Conservation (phyloP, 1,139 yeast genomes). For the Magnusiomyces paraingens region DNA sequence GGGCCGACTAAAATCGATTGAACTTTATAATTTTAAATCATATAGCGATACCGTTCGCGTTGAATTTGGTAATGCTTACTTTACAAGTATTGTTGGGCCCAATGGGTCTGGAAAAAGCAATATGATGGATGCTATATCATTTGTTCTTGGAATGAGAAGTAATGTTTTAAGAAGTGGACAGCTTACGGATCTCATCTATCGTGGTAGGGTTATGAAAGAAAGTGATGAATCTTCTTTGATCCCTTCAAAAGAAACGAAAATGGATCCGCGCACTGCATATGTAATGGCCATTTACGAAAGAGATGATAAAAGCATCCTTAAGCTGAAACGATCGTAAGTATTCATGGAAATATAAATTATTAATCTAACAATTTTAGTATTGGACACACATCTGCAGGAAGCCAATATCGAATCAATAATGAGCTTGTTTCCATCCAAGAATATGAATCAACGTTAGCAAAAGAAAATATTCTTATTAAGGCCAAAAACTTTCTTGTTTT, state of each 20-base stretch:
- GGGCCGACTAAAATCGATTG: conserved; percentile 30
- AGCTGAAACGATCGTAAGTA: conserved; percentile 26
- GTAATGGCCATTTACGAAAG: conserved; percentile 76
- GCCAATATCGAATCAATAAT: conserved; percentile 66
- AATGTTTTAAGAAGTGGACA: conserved; percentile 69
- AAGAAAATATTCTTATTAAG: conserved; percentile 79
- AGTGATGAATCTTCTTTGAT: conserved; percentile 18
- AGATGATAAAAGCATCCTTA: conserved; percentile 37
- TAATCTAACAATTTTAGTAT: neutral
- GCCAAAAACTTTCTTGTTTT: conserved; percentile 91
- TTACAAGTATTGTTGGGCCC: conserved; percentile 93
- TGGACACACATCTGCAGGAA: conserved; percentile 41
- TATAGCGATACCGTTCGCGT: conserved; percentile 69
- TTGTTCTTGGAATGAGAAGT: conserved; percentile 82
- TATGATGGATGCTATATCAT: conserved; percentile 97
- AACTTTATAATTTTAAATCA: conserved; percentile 79
- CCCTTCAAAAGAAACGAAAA: neutral
- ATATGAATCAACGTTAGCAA: conserved; percentile 59
- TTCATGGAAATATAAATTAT: neutral
- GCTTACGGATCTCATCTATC: conserved; percentile 69
- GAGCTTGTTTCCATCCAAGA: conserved; percentile 55
- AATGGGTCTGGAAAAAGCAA: conserved; percentile 98
- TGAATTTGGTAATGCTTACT: conserved; percentile 76
- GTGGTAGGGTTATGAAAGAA: conserved; percentile 48
- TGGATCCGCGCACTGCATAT: conserved; percentile 58